Base-by-base conservation (phyloP, 805 yeast genomes). In the Kregervanrija delftensis region DNA sequence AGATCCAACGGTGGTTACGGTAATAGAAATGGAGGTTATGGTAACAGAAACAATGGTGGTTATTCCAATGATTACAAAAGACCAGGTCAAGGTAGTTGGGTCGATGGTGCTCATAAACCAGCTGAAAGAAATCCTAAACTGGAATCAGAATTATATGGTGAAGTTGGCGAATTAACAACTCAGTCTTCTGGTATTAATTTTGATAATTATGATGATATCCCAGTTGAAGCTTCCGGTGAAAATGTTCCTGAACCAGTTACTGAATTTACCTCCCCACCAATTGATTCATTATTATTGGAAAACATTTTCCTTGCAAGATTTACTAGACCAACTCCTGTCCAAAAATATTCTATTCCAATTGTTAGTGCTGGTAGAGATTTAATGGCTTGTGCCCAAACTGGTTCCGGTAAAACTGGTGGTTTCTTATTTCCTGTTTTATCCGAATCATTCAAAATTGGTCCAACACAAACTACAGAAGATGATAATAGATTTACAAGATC, bases 401-500 rank as follows among this genome's bases (percentile, higher is more conserved):
- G 99, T 59, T 90, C 98, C 48, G 99, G 99, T 79, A 93, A 93
- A 74, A 93, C 99, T 64, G 99, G 98, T 77, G 99, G 99, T 55
- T 93, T 93, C 78, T 74, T 93, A 65, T 93, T 93, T 86, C 99
- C 99, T 52, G 96, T 93, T 45, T 76, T 93, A 58, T 85, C 96
- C 40, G 89, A 89, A 72, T 86, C 95, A 49, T 93, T 83, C 72
- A 72, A 78, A 66, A 78, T 74, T 58, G 99, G 99, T 43, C 99
- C 99, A 45, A 75, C 86, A 47, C 73, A 77, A 47, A 61, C 67
- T 37, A 69, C 75, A 35, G 39, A 45, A 12, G 74, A 79, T 43
- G 74, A 68, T 47, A 61, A 56, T 43, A 56, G 60, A 30, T 77
- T 76, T 59, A 76, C 82, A 32, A 77, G 81, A 61, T 78, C 80